A percentile compares a stretch with the other conserved stretches of the same genome.
phyloP scores from a whole-genome alignment of 176 grass and related monocot species.

The Musa beccarii region DNA sequence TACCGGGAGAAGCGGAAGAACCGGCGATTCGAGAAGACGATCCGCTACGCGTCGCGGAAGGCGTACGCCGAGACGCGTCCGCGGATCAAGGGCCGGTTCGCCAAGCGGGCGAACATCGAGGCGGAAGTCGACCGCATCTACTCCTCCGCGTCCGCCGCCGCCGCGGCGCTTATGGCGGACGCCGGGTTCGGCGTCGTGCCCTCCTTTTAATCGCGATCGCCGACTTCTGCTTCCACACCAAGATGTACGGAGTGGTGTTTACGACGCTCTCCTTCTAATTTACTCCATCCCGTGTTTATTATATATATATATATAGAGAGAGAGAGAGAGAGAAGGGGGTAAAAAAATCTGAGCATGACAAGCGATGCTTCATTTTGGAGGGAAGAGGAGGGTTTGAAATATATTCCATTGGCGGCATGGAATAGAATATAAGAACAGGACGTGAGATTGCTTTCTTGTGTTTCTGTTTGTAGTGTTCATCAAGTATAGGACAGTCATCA shows the following conservation, averaged over 20 bases:
- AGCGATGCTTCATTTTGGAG: not conserved
- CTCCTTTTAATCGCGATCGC: not conserved
- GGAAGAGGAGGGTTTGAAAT: not conserved
- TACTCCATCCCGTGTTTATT: not conserved
- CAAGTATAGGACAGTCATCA: too few species aligned
- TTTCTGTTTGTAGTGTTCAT: too few species aligned
- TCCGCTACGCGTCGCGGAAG: slow-evolving; percentile 20
- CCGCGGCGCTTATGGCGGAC: not conserved
- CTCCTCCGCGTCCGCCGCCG: slow-evolving; percentile 8
- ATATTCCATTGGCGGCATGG: not conserved
- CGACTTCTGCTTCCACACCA: not conserved
- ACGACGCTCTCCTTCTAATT: not conserved
- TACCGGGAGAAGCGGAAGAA: slow-evolving; percentile 24
- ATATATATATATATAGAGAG: not conserved
- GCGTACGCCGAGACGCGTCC: slow-evolving; percentile 24
- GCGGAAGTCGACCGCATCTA: slow-evolving; percentile 13
- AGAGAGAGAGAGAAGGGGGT: too few species aligned
- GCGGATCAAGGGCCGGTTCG: slow-evolving; percentile 18
- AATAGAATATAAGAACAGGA: not conserved
- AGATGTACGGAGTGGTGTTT: not conserved
- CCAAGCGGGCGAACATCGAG: slow-evolving; percentile 14
- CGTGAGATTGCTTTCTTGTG: too few species aligned
- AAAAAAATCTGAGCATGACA: too few species aligned
- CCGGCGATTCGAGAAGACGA: slow-evolving; percentile 21
- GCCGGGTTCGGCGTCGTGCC: slow-evolving; percentile 6